These are phyloP conservation scores for Cordyceps fumosorosea DNA, from an alignment of 2,329 filamentous ascomycete genomes.

Conservation along the genomic window DNA sequence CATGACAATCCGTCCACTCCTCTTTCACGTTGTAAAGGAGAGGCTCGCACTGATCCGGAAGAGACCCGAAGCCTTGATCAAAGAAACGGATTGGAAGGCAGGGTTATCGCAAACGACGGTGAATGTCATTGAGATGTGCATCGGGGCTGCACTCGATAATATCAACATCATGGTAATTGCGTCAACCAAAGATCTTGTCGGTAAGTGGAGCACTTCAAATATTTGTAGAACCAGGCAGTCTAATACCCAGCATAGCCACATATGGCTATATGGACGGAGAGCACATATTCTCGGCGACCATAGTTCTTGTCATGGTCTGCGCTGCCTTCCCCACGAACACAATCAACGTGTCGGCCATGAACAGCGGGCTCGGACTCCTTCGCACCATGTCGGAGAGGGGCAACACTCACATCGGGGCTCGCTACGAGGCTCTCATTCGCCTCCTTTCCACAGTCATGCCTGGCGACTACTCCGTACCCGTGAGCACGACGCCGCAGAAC, in stretches of 20 bases:
- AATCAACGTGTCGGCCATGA: conserved; percentile 37
- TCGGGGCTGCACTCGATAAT: conserved; percentile 42
- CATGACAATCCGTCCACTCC: conserved; percentile 47
- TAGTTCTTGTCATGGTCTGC: conserved; percentile 49
- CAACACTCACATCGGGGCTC: conserved; percentile 40
- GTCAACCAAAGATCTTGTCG: conserved; percentile 42
- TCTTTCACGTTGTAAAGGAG: conserved; percentile 47
- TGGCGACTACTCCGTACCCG: background rate
- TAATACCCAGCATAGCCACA: conserved; percentile 31
- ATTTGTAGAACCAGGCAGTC: background rate
- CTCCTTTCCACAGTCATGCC: conserved; percentile 22
- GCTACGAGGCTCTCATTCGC: conserved; percentile 27
- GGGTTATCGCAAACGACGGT: conserved; percentile 42
- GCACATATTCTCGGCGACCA: conserved; percentile 47
- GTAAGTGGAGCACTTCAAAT: conserved; percentile 23
- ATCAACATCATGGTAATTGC: conserved; percentile 43
- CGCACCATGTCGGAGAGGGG: conserved; percentile 45
- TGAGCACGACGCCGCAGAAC: background rate
- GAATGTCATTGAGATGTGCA: conserved; percentile 45
- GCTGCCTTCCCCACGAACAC: conserved; percentile 42
- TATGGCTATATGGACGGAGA: conserved; percentile 54
- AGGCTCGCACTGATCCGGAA: conserved; percentile 29
- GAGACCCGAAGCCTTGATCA: conserved; percentile 15
- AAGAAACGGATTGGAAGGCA: conserved; percentile 34
- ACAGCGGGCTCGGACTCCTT: conserved; percentile 39